A percentile compares a stretch with the other conserved stretches of the same genome.
Evolutionary conservation across 1,284 basidiomycete species (phyloP).

Genomic region (Grifola frondosa): DNA sequence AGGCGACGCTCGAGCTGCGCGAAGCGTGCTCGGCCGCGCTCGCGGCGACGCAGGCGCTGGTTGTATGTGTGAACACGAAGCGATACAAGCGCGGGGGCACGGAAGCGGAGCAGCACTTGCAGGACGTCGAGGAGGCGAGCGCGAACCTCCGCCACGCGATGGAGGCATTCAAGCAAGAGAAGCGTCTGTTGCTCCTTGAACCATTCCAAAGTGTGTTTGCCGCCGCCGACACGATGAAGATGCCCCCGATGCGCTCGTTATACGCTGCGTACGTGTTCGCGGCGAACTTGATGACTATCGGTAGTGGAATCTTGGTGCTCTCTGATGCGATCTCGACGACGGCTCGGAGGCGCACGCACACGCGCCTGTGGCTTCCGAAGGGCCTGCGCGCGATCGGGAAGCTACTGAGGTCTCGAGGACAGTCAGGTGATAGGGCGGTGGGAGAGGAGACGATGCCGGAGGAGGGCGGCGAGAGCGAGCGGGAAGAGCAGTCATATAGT

Average conservation of each 20-base stretch:
- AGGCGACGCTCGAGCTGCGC: constrained; percentile 45
- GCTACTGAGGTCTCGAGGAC: constrained; percentile 29
- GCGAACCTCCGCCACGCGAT: constrained; percentile 38
- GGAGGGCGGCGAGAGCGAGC: constrained; percentile 28
- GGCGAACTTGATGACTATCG: constrained; percentile 42
- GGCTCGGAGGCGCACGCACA: constrained; percentile 37
- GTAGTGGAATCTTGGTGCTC: constrained; percentile 44
- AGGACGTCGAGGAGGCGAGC: constrained; percentile 38
- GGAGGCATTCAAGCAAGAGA: constrained; percentile 38
- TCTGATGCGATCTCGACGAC: constrained; percentile 44
- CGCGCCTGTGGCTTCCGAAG: constrained; percentile 52
- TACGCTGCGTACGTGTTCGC: constrained; percentile 49
- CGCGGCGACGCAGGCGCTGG: constrained; percentile 32
- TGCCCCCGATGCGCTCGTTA: constrained; percentile 40
- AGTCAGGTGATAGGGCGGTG: constrained; percentile 31
- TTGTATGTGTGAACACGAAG: constrained; percentile 47
- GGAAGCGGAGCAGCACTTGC: constrained; percentile 27
- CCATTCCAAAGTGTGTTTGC: constrained; percentile 44
- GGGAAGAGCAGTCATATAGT: constrained; percentile 34
- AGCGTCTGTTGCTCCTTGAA: constrained; percentile 45
- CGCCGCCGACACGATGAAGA: constrained; percentile 13
- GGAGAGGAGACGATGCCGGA: constrained; percentile 37
- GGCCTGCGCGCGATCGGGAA: constrained; percentile 44
- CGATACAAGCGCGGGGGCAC: constrained; percentile 39
- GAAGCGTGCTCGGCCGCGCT: constrained; percentile 37